Conservation (phyloP, 805 yeast species). For the Kodamaea restingae region DNA sequence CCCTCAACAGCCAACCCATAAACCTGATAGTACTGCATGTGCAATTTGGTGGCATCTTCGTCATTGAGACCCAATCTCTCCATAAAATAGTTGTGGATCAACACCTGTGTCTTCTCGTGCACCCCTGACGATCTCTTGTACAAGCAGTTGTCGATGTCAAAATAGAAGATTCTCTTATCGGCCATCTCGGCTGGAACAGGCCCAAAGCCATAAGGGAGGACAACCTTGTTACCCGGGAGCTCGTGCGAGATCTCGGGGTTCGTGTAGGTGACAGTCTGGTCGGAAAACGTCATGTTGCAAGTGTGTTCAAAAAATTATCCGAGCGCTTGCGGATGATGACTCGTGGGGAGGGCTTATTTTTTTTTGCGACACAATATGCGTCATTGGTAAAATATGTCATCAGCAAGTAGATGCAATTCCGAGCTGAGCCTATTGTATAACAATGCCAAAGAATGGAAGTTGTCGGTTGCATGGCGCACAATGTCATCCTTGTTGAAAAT, state of each 20-base stretch:
- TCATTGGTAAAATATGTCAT: constrained; percentile 22
- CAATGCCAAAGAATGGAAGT: constrained; percentile 20
- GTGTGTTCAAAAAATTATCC: not conserved
- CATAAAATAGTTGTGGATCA: constrained; percentile 78
- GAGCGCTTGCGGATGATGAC: no score
- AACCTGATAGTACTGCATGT: constrained; percentile 70
- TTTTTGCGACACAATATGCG: not conserved
- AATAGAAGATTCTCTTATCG: constrained; percentile 53
- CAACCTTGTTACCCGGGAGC: constrained; percentile 17
- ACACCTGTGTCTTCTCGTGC: constrained; percentile 83
- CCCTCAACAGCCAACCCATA: constrained; percentile 96
- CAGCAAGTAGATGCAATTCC: constrained; percentile 17
- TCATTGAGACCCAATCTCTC: constrained; percentile 56
- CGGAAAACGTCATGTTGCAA: constrained; percentile 9
- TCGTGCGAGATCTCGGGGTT: constrained; percentile 23
- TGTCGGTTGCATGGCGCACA: constrained; percentile 20
- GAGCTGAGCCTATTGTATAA: constrained; percentile 18
- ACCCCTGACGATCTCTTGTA: constrained; percentile 71
- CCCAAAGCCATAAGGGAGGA: constrained; percentile 30
- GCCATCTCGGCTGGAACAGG: constrained; percentile 27
- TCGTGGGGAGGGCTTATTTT: not conserved
- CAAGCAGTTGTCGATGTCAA: constrained; percentile 92
- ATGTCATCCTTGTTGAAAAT: constrained; percentile 17
- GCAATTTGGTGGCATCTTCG: constrained; percentile 71
- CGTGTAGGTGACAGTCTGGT: constrained; percentile 14